Base-by-base conservation (phyloP, 2,329 filamentous ascomycete species). In the Aquanectria penicillioides region DNA sequence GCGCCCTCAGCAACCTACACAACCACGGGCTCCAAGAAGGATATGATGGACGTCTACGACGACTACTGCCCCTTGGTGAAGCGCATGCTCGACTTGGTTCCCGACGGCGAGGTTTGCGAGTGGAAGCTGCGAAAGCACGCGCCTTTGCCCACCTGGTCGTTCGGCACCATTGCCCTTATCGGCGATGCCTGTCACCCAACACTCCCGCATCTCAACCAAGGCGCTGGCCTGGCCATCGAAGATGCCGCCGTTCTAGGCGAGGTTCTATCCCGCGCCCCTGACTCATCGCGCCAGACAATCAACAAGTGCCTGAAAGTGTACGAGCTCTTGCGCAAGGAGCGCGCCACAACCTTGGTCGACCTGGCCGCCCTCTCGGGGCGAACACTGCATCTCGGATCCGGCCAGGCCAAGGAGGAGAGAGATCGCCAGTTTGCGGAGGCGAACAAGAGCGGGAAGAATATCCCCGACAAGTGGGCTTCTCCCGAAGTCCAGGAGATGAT, bases 391-490 rank as follows among this genome's bases (percentile, higher is more conserved):
- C 72, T 87, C 4, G 82, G 82, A 43, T 81, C 84, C 62, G 84
- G 85, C 44, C 77, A 78, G 61, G 84, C 81, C 15, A 83, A 82
- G 69, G 81, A 84, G 70, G 83, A 86, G 75, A 78, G 85, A 13
- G 85, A 88, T 68, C 77, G 75, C 53, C 75, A 78, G 73, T 85
- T 87, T 72, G 81, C 80, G n/a, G 76, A 81, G 52, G 76, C 83
- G 44, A 80, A 77, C 62, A 77, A 67, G 71, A 81, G 80, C 67
- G 81, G 73, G 65, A 79, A 74, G 62, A 81, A 74, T 57, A 82
- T 83, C 58, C 86, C 86, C 6, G 88, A 90, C 74, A 89, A 89
- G 75, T 90, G 88, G 88, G 87, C 86, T 4, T 88, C 87, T 74
- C 85, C 86, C 5, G 87, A 90, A 67, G 85, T 89, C 25, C 87